A percentile compares a stretch with the other conserved stretches of the same genome.
These are phyloP conservation scores for Clohesyomyces aquaticus DNA, from an alignment of 495 filamentous ascomycete species.

Conservation along the genomic window DNA sequence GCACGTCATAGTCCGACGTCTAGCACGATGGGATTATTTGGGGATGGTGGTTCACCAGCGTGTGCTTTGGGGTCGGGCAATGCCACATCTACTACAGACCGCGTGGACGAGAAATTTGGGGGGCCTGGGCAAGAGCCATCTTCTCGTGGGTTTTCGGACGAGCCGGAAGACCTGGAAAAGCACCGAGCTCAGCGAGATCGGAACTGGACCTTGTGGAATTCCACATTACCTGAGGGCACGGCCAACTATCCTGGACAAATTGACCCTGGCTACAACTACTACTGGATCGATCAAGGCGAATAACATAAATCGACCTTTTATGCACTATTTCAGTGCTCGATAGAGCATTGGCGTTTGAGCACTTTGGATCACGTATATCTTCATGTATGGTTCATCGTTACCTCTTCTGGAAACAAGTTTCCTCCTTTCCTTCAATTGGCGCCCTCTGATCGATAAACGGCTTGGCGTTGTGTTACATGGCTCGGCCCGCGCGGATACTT, in stretches of 20 bases:
- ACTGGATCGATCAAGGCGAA: slow-evolving; percentile 11
- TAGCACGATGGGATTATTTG: not conserved
- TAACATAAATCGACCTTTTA: not conserved
- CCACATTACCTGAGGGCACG: slow-evolving; percentile 25
- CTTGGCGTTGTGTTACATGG: not conserved
- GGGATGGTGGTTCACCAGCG: not conserved
- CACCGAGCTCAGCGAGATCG: not conserved
- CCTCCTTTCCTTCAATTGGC: not conserved
- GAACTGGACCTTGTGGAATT: slow-evolving; percentile 27
- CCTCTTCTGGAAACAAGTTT: not conserved
- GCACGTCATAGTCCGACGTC: not conserved
- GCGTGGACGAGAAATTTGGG: not conserved
- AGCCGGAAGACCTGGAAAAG: not conserved
- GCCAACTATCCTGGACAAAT: not conserved
- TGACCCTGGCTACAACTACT: slow-evolving; percentile 5
- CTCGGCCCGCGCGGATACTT: not conserved
- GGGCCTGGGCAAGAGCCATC: not conserved
- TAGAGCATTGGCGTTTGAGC: no score
- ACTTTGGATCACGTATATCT: no score
- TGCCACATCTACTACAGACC: not conserved
- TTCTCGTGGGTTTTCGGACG: not conserved
- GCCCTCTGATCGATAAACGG: not conserved
- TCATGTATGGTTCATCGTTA: not conserved
- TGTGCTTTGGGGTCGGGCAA: not conserved
- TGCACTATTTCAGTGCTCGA: no score